These are phyloP conservation scores for Russula vinacea DNA, from an alignment of 768 basidiomycete species.

Conservation along the genomic window DNA sequence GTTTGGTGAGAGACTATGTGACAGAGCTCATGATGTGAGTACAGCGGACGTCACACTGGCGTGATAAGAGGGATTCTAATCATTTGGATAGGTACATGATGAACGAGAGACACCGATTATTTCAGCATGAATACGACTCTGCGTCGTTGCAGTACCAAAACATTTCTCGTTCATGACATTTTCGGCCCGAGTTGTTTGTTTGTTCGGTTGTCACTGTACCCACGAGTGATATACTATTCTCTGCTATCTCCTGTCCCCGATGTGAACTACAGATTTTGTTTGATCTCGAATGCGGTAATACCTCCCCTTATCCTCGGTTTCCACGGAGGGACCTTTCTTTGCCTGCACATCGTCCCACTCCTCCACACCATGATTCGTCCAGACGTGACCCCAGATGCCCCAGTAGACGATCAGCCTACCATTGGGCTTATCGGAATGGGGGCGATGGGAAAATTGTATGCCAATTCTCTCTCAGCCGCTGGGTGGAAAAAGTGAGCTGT, in stretches of 20 bases:
- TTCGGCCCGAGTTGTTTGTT: slow-evolving; percentile 9
- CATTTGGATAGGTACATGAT: slow-evolving; percentile 22
- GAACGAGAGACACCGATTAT: slow-evolving; percentile 25
- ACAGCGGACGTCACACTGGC: background rate
- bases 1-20: slow-evolving; percentile 81
- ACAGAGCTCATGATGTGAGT: slow-evolving; percentile 80
- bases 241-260: background rate
- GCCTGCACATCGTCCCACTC: background rate
- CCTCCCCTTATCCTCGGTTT: background rate
- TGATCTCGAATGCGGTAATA: background rate
- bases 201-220: slow-evolving; percentile 8
- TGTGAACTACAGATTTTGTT: background rate
- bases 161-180: slow-evolving; percentile 29
- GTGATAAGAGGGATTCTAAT: background rate
- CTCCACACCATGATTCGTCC: slow-evolving; percentile 18
- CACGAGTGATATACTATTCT: slow-evolving; percentile 1
- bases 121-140: slow-evolving; percentile 30
- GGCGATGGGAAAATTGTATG: slow-evolving; percentile 96
- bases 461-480: slow-evolving; percentile 64
- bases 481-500: slow-evolving; percentile 77
- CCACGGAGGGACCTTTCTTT: background rate
- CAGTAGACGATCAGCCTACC: slow-evolving; percentile 56
- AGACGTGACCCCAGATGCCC: slow-evolving; percentile 38
- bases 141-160: slow-evolving; percentile 30
- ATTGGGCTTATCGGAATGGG: slow-evolving; percentile 98